Base-by-base conservation (phyloP, 2,329 filamentous ascomycete species). In the Penicillium vulpinum region DNA sequence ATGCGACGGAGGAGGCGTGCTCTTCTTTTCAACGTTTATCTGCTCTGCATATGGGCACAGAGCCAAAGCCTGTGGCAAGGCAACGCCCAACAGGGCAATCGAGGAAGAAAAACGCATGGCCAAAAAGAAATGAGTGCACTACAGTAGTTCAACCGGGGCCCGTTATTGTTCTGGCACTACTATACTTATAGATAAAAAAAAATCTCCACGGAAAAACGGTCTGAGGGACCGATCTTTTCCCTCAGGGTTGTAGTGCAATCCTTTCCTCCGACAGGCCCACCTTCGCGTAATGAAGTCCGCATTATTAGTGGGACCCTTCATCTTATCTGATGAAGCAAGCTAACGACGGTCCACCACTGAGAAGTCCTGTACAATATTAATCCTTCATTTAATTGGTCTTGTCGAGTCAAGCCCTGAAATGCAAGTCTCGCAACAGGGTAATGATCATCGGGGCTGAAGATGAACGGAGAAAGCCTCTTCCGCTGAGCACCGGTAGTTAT, bases 21-120 rank as follows among this genome's bases (percentile, higher is more conserved):
- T 22, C 28, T 29, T 52, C 36, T 53, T 57, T 13, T 57, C 54
- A 26, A 49, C 15, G n/a, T n/a, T 45, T 49, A 53, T 44, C 24
- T 48, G 38, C 26, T 51, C 49, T 10, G 54, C 54, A 49, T 53
- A 53, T 36, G 54, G 54, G 18, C 54, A 57, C 24, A 57, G 43
- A 38, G 54, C 54, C 36, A 41, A 44, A n/a, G 54, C 35, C 4
- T 22, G 15, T n/a, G 24, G 33, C n/a, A 48, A 28, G 22, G 44
- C 40, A 28, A 57, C 16, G 43, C 49, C 44, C 18, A 57, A 26
- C 7, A 57, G 24, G 38, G 43, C 44, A 41, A 43, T 15, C 24
- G 49, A 40, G 26, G 39, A 24, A 11, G 29, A 10, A 24, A 48
- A 22, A 38, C 10, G 41, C 54, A 57, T 57, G 10, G 7, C 21